These are phyloP conservation scores for Clonostachys sp. DNA, from an alignment of 2,329 filamentous ascomycete genomes.

Conservation along the genomic window DNA sequence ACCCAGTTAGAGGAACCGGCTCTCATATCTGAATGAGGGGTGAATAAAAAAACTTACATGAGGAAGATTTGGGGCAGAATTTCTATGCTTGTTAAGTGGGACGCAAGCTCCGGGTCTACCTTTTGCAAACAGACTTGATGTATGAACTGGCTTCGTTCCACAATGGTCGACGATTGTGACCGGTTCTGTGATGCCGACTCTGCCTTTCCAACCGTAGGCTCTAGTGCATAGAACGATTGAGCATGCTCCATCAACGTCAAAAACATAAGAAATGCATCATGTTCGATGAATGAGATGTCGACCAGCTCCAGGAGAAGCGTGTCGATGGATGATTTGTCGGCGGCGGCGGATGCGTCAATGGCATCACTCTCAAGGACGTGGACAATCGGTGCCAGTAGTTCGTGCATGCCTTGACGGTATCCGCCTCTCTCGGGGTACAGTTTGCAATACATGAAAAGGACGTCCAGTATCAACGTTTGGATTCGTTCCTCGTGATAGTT, in stretches of 20 bases:
- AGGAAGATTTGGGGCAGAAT: constrained; percentile 95
- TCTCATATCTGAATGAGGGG: background rate
- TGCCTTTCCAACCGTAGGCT: constrained; percentile 6
- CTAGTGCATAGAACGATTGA: constrained; percentile 71
- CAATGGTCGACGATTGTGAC: constrained; percentile 54
- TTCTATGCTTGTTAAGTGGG: constrained; percentile 77
- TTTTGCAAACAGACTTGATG: constrained; percentile 76
- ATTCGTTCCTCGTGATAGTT: constrained; percentile 80
- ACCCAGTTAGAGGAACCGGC: background rate
- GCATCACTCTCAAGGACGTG: constrained; percentile 83
- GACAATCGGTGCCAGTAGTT: constrained; percentile 83
- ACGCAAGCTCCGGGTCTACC: constrained; percentile 77
- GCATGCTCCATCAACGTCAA: constrained; percentile 82
- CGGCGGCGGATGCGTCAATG: constrained; percentile 44
- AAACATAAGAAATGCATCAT: constrained; percentile 86
- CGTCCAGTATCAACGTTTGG: constrained; percentile 78
- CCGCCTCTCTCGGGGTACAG: constrained; percentile 79
- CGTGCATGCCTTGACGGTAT: constrained; percentile 99
- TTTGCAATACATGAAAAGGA: constrained; percentile 93
- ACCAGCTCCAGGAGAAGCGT: constrained; percentile 60
- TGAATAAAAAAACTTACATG: constrained; percentile 54
- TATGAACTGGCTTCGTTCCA: constrained; percentile 80
- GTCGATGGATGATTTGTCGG: constrained; percentile 38
- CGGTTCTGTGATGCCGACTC: constrained; percentile 19
- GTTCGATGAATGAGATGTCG: constrained; percentile 73